Conservation (phyloP, 1,284 basidiomycete species). For the Meira miltonrushii region DNA sequence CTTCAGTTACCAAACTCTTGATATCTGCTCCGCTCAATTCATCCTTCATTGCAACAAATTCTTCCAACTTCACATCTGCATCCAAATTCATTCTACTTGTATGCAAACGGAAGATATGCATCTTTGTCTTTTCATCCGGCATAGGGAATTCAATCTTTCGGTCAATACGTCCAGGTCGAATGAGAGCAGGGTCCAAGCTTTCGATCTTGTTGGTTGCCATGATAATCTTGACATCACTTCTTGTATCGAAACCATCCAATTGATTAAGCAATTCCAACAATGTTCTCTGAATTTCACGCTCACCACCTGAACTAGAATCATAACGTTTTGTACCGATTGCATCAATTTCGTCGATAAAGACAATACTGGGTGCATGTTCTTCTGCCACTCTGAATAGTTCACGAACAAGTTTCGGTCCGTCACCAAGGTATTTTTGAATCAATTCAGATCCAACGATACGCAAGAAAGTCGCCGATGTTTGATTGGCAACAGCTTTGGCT, state of each 20-base stretch:
- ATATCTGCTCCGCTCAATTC: conserved; percentile 96
- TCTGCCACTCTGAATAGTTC: conserved; percentile 56
- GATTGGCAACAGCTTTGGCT: conserved; percentile 97
- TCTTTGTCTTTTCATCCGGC: conserved; percentile 51
- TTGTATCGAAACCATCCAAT: conserved; percentile 97
- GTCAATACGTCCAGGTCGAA: conserved; percentile 98
- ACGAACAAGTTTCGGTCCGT: conserved; percentile 61
- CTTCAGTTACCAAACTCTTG: conserved; percentile 70
- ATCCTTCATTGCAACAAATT: conserved; percentile 92
- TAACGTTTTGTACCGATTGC: conserved; percentile 56
- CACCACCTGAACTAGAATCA: conserved; percentile 56
- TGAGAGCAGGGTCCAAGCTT: conserved; percentile 89
- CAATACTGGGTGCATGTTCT: conserved; percentile 55
- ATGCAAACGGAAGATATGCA: conserved; percentile 93
- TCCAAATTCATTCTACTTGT: conserved; percentile 90
- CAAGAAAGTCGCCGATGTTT: conserved; percentile 96
- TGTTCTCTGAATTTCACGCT: conserved; percentile 55
- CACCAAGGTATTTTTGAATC: conserved; percentile 98
- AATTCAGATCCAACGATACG: conserved; percentile 96
- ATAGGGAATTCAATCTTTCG: conserved; percentile 70
- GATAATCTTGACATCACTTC: conserved; percentile 91
- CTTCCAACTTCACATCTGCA: conserved; percentile 90
- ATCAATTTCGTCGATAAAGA: conserved; percentile 57
- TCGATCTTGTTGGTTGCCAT: conserved; percentile 87
- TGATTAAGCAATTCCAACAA: conserved; percentile 60